phyloP scores from a whole-genome alignment of 345 rosid genomes.

The Capsella bursapastoris region DNA sequence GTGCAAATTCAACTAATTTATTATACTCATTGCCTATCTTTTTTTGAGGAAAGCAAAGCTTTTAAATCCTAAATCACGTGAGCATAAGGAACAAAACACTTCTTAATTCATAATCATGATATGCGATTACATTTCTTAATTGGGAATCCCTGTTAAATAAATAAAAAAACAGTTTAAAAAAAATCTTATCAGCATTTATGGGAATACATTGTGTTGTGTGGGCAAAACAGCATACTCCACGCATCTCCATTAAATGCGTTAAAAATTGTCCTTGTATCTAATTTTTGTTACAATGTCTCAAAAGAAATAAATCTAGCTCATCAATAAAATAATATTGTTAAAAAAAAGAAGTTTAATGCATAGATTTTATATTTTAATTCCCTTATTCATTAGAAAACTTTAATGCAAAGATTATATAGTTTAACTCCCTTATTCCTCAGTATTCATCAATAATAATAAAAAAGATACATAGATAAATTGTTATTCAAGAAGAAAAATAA shows the following conservation, averaged over 20 bases:
- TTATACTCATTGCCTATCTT: background rate
- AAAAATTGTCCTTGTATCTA: background rate
- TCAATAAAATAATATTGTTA: too few species aligned
- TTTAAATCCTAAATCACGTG: background rate
- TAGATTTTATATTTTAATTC: too few species aligned
- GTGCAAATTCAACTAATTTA: background rate
- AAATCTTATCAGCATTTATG: conserved; percentile 9
- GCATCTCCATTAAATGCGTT: conserved; percentile 12
- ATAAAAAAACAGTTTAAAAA: background rate
- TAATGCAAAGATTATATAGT: background rate
- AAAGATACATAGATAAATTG: background rate
- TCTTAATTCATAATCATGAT: background rate
- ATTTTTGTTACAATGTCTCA: background rate
- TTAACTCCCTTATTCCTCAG: background rate
- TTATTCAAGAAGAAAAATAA: background rate
- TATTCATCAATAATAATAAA: background rate
- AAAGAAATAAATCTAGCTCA: too few species aligned
- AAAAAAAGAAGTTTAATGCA: too few species aligned
- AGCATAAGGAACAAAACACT: background rate
- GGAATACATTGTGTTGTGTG: conserved; percentile 10
- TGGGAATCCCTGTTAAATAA: background rate
- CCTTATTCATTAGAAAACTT: background rate
- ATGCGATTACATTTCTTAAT: background rate
- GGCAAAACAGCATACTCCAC: conserved; percentile 14
- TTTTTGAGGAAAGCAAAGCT: background rate